Evolutionary conservation across 192 early-diverging fungal species (phyloP).

Genomic region (Rhizophagus prolifer): DNA sequence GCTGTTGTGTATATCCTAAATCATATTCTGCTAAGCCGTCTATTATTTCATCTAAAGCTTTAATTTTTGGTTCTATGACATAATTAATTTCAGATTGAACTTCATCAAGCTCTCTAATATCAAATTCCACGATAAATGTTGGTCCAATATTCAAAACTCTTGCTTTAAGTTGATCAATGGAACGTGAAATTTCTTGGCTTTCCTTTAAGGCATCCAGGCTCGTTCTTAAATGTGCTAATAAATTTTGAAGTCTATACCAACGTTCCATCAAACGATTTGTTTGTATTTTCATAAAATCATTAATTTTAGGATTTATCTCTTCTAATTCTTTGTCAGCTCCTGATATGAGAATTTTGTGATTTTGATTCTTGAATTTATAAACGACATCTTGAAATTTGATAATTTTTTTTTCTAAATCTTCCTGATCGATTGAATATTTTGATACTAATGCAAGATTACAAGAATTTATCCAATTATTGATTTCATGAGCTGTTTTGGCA

Average conservation of each 20-base stretch:
- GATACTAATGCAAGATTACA: slow-evolving; percentile 23
- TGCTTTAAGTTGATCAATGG: slow-evolving; percentile 22
- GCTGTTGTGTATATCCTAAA: slow-evolving; percentile 34
- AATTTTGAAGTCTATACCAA: slow-evolving; percentile 35
- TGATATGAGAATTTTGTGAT: neutral
- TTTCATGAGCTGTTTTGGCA: slow-evolving; percentile 42
- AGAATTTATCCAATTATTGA: slow-evolving; percentile 40
- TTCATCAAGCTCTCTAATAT: slow-evolving; percentile 29
- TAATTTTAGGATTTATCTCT: slow-evolving; percentile 25
- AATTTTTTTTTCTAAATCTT: slow-evolving; percentile 25
- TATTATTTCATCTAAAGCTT: slow-evolving; percentile 37
- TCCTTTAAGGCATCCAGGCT: slow-evolving; percentile 22
- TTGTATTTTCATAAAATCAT: slow-evolving; percentile 25
- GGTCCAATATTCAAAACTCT: slow-evolving; percentile 25
- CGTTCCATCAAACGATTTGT: slow-evolving; percentile 31
- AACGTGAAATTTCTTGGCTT: slow-evolving; percentile 16
- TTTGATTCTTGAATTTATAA: slow-evolving; percentile 9
- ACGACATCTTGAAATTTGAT: neutral
- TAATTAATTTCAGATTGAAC: slow-evolving; percentile 31
- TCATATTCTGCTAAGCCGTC: slow-evolving; percentile 17
- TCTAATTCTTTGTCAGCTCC: neutral
- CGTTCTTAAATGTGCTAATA: slow-evolving; percentile 12
- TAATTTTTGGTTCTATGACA: slow-evolving; percentile 32
- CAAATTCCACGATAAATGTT: neutral
- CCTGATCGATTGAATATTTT: slow-evolving; percentile 26